Base-by-base conservation (phyloP, 2,329 filamentous ascomycete species). In the Simplicillium aogashimaense region DNA sequence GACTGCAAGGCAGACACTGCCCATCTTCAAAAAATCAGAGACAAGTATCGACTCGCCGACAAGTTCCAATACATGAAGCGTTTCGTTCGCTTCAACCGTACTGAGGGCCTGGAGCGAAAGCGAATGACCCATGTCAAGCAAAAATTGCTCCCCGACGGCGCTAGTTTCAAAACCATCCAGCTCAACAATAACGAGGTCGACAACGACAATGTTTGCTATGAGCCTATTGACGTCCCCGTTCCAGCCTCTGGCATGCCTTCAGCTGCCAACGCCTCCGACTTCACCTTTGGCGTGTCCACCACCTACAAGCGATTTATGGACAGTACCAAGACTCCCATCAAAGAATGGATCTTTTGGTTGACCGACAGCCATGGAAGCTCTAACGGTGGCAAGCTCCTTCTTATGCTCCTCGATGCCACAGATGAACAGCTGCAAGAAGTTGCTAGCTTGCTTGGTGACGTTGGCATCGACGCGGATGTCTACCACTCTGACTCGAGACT, bases 331-430 rank as follows among this genome's bases (percentile, higher is more conserved):
- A 70, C 63, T 39, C 70, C 72, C 0, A 67, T 76, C 38, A 69
- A 70, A 45, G 74, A 78, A 52, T 78, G 74, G 74, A 65, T 69
- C 5, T 76, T 71, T 54, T 78, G 74, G 74, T 61, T 78, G 43
- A 77, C 74, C 3, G 70, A 78, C 50, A 67, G 70, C 43, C 64
- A 65, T 36, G 72, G 73, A 35, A 59, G 64, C 39, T 72, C 72
- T 28, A 78, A 78, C 46, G 74, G 74, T 14, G 74, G 66, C 35
- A 75, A 76, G 53, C 58, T 78, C 41, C 53, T 78, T 10, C 58
- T 77, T 5, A 61, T 74, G 50, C 64, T 78, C 2, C 52, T 76
- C 12, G 71, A 74, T 45, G 73, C 73, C 9, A 66, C 59, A 7
- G 64, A 71, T 36, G 61, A 66, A 25, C 63, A 77, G 53, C 64